Conservation (phyloP, 2,329 filamentous ascomycete species). For the Exophiala aquamarina region DNA sequence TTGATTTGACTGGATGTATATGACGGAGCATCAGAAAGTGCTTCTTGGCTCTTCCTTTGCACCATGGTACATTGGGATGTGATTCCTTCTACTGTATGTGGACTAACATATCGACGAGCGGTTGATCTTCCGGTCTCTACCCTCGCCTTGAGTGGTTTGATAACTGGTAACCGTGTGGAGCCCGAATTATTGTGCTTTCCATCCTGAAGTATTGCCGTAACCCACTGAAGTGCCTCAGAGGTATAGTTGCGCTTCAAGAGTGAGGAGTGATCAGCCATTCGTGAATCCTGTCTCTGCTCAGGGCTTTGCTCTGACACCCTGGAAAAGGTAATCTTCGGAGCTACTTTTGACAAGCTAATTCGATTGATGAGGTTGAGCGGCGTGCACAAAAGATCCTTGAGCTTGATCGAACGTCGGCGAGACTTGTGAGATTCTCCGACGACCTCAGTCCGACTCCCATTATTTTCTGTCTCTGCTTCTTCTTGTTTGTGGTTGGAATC, state of each 20-base stretch:
- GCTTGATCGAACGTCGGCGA: conserved; percentile 17
- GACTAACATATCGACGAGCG: background rate
- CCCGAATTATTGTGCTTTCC: background rate
- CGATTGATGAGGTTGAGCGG: conserved; percentile 14
- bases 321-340: background rate
- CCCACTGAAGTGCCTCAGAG: conserved; percentile 18
- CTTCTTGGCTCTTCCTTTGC: conserved; percentile 5
- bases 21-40: conserved; percentile 11
- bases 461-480: background rate
- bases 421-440: background rate
- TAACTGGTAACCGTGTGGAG: conserved; percentile 6
- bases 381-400: conserved; percentile 17
- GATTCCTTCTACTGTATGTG: conserved; percentile 9
- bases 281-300: background rate
- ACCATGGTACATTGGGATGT: conserved; percentile 1
- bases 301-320: background rate
- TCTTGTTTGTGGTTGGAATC: conserved; percentile 2
- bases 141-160: conserved; percentile 12
- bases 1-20: conserved; percentile 25
- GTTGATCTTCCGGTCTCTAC: conserved; percentile 12
- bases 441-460: background rate
- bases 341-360: conserved; percentile 7
- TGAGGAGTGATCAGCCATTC: conserved; percentile 18
- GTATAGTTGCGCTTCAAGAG: conserved; percentile 23
- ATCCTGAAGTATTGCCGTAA: conserved; percentile 22